These are phyloP conservation scores for Schwanniomyces sp. DNA, from an alignment of 805 yeast species.

Conservation along the genomic window DNA sequence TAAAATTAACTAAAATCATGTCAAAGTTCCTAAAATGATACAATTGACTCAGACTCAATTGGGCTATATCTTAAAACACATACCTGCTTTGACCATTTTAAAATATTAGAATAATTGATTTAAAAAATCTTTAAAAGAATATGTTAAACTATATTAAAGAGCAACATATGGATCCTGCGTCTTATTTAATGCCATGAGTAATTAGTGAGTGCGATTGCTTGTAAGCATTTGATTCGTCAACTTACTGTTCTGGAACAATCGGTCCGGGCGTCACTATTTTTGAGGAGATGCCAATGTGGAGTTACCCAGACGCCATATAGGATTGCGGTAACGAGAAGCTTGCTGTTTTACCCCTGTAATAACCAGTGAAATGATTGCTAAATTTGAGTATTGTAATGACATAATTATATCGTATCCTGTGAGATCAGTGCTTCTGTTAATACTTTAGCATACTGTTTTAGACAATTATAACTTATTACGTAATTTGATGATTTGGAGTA, in stretches of 20 bases:
- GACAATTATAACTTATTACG: too few species aligned
- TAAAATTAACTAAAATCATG: background rate
- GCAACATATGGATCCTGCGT: background rate
- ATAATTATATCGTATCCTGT: too few species aligned
- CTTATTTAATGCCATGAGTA: background rate
- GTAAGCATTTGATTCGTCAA: background rate
- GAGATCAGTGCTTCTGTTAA: too few species aligned
- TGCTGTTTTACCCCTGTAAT: too few species aligned
- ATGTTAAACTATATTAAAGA: background rate
- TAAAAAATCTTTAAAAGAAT: background rate
- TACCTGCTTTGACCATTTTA: conserved; percentile 67
- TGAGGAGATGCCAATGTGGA: background rate
- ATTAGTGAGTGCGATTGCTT: background rate
- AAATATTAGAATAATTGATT: background rate
- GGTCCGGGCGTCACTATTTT: background rate
- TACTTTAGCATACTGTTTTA: too few species aligned
- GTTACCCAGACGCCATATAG: background rate
- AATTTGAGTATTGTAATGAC: too few species aligned
- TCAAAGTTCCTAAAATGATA: background rate
- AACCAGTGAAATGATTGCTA: too few species aligned
- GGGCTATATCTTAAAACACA: conserved; percentile 20
- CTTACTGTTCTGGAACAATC: background rate
- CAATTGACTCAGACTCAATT: conserved; percentile 2
- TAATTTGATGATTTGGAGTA: too few species aligned
- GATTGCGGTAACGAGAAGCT: background rate